phyloP scores from a whole-genome alignment of 2,329 filamentous ascomycete species.

The Beauveria sp. region DNA sequence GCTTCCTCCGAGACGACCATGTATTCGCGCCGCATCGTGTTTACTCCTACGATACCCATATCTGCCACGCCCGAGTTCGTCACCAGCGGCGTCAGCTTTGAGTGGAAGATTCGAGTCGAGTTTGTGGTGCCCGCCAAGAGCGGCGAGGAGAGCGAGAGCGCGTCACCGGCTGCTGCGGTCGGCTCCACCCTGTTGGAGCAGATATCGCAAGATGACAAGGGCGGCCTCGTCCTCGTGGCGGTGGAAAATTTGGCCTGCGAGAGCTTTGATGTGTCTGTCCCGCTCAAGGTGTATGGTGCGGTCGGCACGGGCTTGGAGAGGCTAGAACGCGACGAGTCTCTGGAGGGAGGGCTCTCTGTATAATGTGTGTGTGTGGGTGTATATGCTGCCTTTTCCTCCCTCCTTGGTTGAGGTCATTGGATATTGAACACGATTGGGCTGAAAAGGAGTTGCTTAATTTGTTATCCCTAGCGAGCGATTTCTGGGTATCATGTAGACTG shows the following conservation, averaged over 20 bases:
- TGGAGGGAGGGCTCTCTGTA: constrained; percentile 37
- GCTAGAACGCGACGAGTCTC: constrained; percentile 46
- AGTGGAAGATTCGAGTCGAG: constrained; percentile 85
- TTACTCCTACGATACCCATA: constrained; percentile 75
- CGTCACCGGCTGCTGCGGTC: constrained; percentile 16
- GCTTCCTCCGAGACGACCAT: constrained; percentile 74
- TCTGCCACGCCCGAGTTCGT: constrained; percentile 84
- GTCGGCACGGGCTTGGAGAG: constrained; percentile 49
- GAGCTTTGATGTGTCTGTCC: constrained; percentile 84
- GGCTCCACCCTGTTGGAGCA: constrained; percentile 61
- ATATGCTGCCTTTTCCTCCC: neutral
- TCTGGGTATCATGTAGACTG: neutral
- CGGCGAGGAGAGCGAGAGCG: constrained; percentile 17
- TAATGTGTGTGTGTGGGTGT: constrained; percentile 16
- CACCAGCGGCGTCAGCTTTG: constrained; percentile 77
- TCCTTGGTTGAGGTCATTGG: neutral
- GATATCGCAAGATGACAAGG: constrained; percentile 70
- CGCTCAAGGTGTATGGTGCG: constrained; percentile 70
- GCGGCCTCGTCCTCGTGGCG: constrained; percentile 64
- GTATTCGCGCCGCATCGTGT: constrained; percentile 70
- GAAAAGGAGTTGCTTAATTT: neutral
- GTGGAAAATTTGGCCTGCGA: constrained; percentile 74
- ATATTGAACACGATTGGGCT: neutral
- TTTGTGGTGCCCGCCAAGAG: constrained; percentile 70
- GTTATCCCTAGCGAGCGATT: neutral